A percentile compares a stretch with the other conserved stretches of the same genome.
Evolutionary conservation across 148 eudicot genomes (phyloP).

Genomic region (Rhododendron vialii): DNA sequence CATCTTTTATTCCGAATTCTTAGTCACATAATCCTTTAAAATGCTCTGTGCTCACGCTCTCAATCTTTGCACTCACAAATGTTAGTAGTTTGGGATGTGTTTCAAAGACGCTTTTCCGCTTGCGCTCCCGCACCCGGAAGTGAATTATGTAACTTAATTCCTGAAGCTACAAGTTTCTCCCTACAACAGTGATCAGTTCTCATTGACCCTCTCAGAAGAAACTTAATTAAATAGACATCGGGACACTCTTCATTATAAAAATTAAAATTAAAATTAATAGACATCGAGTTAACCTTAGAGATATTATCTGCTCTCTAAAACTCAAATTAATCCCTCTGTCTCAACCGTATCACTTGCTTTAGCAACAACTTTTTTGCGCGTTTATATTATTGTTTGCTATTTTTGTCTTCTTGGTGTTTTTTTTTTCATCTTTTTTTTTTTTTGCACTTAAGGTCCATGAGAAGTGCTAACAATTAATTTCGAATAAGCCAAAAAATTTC

Average conservation of each 20-base stretch:
- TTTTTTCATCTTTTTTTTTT: neutral
- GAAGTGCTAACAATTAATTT: neutral
- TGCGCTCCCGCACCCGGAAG: neutral
- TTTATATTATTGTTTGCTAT: neutral
- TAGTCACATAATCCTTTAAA: too few relatives aligned
- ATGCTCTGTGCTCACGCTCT: too few relatives aligned
- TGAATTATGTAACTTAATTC: too few relatives aligned
- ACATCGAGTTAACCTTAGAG: neutral
- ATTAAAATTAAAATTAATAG: neutral
- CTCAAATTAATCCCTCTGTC: neutral
- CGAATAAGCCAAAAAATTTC: too few relatives aligned
- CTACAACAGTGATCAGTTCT: neutral
- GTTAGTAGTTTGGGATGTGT: too few relatives aligned
- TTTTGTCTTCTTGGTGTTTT: neutral
- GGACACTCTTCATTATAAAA: too few relatives aligned
- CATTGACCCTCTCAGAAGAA: too few relatives aligned
- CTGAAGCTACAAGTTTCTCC: neutral
- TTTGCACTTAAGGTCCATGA: neutral
- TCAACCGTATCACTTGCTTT: neutral
- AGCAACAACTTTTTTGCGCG: neutral
- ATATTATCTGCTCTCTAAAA: neutral
- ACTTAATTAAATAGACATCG: too few relatives aligned
- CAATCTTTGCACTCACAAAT: neutral
- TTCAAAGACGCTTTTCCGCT: too few relatives aligned
- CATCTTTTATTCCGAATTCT: too few relatives aligned